Evolutionary conservation across 1,139 yeast species (phyloP).

Genomic region (Yamadazyma aaseri): DNA sequence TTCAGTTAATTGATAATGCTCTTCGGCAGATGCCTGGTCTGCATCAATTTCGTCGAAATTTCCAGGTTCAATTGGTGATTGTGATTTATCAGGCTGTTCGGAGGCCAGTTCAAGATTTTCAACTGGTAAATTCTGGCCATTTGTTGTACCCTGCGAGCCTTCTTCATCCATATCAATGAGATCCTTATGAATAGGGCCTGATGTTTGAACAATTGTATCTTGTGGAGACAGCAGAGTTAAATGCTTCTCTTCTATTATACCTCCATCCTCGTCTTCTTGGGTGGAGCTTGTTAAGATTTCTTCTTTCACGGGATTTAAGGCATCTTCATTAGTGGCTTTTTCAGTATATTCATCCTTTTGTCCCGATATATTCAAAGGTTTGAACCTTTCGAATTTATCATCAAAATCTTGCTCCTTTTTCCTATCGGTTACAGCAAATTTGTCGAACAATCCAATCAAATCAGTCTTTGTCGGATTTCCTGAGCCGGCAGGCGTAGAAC

Average conservation of each 20-base stretch:
- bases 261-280: too few relatives aligned
- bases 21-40: slow-evolving; percentile 12
- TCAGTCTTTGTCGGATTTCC: slow-evolving; percentile 27
- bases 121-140: too few relatives aligned
- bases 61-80: too few relatives aligned
- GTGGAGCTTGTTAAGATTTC: too few relatives aligned
- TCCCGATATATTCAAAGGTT: slow-evolving; percentile 2
- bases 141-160: not conserved
- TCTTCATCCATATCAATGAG: too few relatives aligned
- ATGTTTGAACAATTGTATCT: not conserved
- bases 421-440: slow-evolving; percentile 28
- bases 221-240: too few relatives aligned
- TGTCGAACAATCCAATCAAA: slow-evolving; percentile 40
- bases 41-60: slow-evolving; percentile 6
- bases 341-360: too few relatives aligned
- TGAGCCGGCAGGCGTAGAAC: slow-evolving; percentile 1
- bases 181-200: too few relatives aligned
- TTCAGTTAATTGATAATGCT: slow-evolving; percentile 14
- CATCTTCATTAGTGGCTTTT: too few relatives aligned
- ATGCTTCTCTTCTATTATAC: slow-evolving; percentile 7
- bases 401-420: slow-evolving; percentile 9
- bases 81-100: too few relatives aligned
- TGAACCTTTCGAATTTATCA: slow-evolving; percentile 14
- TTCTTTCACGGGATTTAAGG: too few relatives aligned
- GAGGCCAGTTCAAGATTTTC: too few relatives aligned